A percentile compares a stretch with the other conserved stretches of the same genome.
These are phyloP conservation scores for Stemphylium beticola DNA, from an alignment of 2,329 filamentous ascomycete genomes.

Conservation along the genomic window DNA sequence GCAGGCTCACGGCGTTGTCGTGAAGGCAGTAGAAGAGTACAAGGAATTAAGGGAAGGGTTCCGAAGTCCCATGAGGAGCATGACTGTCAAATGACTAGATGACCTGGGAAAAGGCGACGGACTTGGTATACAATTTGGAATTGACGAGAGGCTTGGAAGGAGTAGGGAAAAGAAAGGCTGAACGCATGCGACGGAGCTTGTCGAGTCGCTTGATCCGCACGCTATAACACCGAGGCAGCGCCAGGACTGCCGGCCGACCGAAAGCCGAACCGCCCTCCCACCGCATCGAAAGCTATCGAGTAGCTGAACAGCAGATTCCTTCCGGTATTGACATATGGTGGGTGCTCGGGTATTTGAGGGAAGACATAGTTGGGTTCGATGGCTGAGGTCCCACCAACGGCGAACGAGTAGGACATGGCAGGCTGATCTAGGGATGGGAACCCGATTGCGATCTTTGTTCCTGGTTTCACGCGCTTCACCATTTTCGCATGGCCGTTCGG, in stretches of 20 bases:
- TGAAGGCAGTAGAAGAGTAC: conserved; percentile 69
- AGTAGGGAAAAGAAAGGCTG: neutral
- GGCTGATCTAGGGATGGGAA: conserved; percentile 27
- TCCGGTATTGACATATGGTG: conserved; percentile 44
- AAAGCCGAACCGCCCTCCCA: conserved; percentile 41
- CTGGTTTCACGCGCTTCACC: conserved; percentile 40
- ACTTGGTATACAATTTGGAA: conserved; percentile 12
- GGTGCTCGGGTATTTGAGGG: conserved; percentile 27
- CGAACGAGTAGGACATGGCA: conserved; percentile 32
- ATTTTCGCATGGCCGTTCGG: conserved; percentile 29
- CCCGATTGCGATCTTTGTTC: conserved; percentile 35
- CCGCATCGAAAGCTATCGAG: conserved; percentile 45
- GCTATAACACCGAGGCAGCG: conserved; percentile 25
- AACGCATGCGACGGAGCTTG: neutral
- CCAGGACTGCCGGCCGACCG: conserved; percentile 23
- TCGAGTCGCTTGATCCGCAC: neutral
- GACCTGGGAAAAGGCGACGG: conserved; percentile 21
- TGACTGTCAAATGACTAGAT: conserved; percentile 43
- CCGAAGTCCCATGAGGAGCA: conserved; percentile 41
- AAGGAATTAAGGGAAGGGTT: conserved; percentile 47
- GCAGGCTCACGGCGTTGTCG: conserved; percentile 77
- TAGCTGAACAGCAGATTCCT: conserved; percentile 41
- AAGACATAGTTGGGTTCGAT: conserved; percentile 40
- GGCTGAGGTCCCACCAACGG: conserved; percentile 31
- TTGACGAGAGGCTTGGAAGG: neutral